Percentiles rank a stretch among this genome's conserved stretches.
Conservation (phyloP, 1,139 yeast genomes). For the Yamadazyma jaroonii region DNA sequence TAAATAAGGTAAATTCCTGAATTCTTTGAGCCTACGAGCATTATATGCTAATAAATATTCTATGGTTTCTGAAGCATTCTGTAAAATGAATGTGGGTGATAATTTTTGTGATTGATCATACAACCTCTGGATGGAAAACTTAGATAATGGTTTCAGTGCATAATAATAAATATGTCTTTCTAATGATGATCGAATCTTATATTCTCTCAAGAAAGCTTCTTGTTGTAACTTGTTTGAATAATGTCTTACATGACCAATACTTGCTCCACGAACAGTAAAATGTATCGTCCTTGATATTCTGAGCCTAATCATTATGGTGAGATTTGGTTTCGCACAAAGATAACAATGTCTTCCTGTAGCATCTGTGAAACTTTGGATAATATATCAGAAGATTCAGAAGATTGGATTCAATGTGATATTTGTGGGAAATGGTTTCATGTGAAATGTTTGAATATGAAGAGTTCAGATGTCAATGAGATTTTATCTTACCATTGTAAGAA, state of each 20-base stretch:
- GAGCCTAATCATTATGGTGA: neutral
- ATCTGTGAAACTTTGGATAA: constrained; percentile 15
- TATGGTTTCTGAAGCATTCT: constrained; percentile 43
- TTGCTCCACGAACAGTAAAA: too few relatives aligned
- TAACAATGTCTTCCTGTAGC: constrained; percentile 14
- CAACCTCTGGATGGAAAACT: constrained; percentile 45
- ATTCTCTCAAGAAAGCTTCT: constrained; percentile 38
- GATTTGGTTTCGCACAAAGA: neutral
- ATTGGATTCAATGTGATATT: constrained; percentile 62
- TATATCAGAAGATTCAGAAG: constrained; percentile 5
- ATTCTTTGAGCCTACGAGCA: constrained; percentile 62
- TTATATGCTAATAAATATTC: constrained; percentile 42
- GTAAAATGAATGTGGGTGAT: constrained; percentile 30
- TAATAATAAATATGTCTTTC: constrained; percentile 52
- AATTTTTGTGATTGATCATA: constrained; percentile 40
- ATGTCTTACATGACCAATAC: neutral
- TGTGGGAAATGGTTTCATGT: constrained; percentile 66
- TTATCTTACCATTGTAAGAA: constrained; percentile 52
- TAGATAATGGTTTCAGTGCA: constrained; percentile 45
- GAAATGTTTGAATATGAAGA: constrained; percentile 43
- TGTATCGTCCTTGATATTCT: neutral
- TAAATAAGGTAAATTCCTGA: constrained; percentile 75
- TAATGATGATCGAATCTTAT: constrained; percentile 47
- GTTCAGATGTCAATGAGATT: constrained; percentile 36
- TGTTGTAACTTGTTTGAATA: constrained; percentile 20